A percentile compares a stretch with the other conserved stretches of the same genome.
Evolutionary conservation across 306 rosid genomes (phyloP).

Genomic region (Dalbergia cultrata): DNA sequence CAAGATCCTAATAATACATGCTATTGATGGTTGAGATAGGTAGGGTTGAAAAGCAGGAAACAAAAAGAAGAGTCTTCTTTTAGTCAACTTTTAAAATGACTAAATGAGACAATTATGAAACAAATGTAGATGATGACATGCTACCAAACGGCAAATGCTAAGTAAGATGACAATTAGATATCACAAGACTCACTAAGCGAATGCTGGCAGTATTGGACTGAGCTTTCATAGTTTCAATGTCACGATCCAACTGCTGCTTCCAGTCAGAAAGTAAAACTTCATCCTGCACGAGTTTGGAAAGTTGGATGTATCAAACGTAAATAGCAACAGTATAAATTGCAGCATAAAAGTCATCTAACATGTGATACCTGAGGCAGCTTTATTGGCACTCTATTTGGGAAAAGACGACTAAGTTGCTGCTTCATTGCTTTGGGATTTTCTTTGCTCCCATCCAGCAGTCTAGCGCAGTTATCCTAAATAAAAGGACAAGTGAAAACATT

Average conservation of each 20-base stretch:
- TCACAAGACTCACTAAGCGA: conserved; percentile 66
- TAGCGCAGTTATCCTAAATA: conserved; percentile 80
- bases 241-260: conserved; percentile 90
- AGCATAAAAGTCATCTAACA: conserved; percentile 18
- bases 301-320: conserved; percentile 20
- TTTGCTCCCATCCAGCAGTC: conserved; percentile 85
- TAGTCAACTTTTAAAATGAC: background rate
- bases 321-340: conserved; percentile 37
- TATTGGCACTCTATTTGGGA: conserved; percentile 88
- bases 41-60: background rate
- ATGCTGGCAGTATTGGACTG: conserved; percentile 77
- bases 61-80: background rate
- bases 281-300: conserved; percentile 60
- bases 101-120: background rate
- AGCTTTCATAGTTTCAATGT: conserved; percentile 86
- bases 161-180: conserved; percentile 8
- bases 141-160: background rate
- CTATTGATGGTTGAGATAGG: conserved; percentile 25
- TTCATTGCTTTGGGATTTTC: conserved; percentile 85
- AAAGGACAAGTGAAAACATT: conserved; percentile 24
- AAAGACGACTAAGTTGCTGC: conserved; percentile 74
- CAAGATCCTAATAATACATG: background rate
- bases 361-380: conserved; percentile 85
- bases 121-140: conserved; percentile 19
- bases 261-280: conserved; percentile 81